Percentiles rank a stretch among this genome's conserved stretches.
phyloP scores from a whole-genome alignment of 2,329 filamentous ascomycete genomes.

The Aspergillus sp. region DNA sequence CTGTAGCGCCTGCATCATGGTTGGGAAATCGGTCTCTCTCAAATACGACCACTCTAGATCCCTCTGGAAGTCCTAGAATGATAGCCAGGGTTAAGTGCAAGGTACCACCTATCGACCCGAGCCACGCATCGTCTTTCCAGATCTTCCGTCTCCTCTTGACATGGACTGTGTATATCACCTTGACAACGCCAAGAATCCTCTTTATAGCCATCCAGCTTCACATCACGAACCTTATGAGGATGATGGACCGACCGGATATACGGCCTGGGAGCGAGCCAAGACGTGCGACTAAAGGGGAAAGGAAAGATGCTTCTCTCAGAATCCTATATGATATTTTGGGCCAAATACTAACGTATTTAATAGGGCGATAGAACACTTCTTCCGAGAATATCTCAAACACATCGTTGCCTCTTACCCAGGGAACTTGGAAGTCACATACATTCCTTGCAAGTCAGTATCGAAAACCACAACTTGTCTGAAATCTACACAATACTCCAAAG shows the following conservation, averaged over 20 bases:
- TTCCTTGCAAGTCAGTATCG: constrained; percentile 9
- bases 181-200: constrained; percentile 7
- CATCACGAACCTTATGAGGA: constrained; percentile 6
- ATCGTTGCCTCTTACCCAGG: neutral
- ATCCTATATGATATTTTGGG: too few species aligned
- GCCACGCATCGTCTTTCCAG: neutral
- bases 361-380: constrained; percentile 9
- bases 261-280: constrained; percentile 9
- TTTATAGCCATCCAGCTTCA: constrained; percentile 2
- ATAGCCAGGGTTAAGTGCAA: neutral
- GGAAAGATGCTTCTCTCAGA: neutral
- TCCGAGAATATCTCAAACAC: constrained; percentile 6
- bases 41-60: constrained; percentile 3
- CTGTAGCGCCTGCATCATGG: neutral
- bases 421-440: constrained; percentile 7
- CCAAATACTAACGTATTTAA: neutral
- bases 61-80: constrained; percentile 8
- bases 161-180: constrained; percentile 3
- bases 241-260: constrained; percentile 7
- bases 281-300: neutral
- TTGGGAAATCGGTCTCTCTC: constrained; percentile 5
- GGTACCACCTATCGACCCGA: constrained; percentile 7
- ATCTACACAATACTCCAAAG: neutral
- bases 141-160: neutral
- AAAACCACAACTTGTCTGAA: constrained; percentile 5